These are phyloP conservation scores for Russula olivacea DNA, from an alignment of 768 basidiomycete species.

Conservation along the genomic window DNA sequence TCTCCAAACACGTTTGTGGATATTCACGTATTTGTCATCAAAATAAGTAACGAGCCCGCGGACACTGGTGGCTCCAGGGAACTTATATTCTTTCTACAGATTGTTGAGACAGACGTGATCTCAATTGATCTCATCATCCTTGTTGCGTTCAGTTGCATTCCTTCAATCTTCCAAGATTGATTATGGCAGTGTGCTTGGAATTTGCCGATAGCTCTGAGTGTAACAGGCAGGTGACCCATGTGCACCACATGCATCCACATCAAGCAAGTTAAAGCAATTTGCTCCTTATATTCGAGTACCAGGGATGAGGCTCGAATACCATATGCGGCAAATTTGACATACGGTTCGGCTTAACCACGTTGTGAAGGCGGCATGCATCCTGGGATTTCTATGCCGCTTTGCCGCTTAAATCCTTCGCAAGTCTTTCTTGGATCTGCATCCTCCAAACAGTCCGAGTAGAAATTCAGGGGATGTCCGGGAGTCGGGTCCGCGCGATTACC, in stretches of 20 bases:
- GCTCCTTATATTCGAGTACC: not conserved
- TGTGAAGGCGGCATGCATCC: too few species aligned
- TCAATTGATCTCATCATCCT: not conserved
- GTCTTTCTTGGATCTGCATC: too few species aligned
- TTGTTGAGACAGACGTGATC: not conserved
- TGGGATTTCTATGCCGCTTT: too few species aligned
- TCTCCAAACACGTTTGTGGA: too few species aligned
- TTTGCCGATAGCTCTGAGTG: not conserved
- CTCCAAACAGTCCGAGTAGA: too few species aligned
- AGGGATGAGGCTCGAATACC: not conserved
- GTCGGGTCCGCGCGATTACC: not conserved
- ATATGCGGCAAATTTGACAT: not conserved
- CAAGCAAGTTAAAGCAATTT: too few species aligned
- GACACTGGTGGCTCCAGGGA: too few species aligned
- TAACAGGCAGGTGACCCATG: not conserved
- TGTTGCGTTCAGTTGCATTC: not conserved
- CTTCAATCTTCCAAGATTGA: not conserved
- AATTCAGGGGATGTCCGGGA: not conserved
- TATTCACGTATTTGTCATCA: too few species aligned
- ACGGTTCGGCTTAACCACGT: not conserved
- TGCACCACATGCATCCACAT: too few species aligned
- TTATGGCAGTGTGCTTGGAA: not conserved
- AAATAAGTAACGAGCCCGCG: too few species aligned
- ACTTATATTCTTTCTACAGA: too few species aligned
- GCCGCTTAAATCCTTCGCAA: too few species aligned